phyloP scores from a whole-genome alignment of 2,329 filamentous ascomycete genomes.

The Arthrobotrys pseudoclavata region DNA sequence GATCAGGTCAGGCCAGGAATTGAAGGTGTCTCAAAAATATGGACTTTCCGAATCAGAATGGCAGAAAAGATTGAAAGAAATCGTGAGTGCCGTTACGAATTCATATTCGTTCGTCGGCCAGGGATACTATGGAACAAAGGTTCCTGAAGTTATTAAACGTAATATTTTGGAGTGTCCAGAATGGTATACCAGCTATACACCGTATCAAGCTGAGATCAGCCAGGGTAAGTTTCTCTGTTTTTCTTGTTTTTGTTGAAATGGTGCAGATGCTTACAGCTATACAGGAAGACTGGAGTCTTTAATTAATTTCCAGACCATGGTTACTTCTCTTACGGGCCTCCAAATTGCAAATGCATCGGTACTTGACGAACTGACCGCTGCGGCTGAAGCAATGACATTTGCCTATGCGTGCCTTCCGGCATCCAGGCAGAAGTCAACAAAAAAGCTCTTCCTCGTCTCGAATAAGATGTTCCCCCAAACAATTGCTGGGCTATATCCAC shows the following conservation, averaged over 20 bases:
- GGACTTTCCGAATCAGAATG: constrained; percentile 74
- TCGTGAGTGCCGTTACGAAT: constrained; percentile 74
- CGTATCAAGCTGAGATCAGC: constrained; percentile 97
- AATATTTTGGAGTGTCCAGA: constrained; percentile 93
- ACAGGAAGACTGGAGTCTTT: constrained; percentile 83
- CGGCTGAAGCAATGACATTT: constrained; percentile 95
- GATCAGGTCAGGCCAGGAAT: constrained; percentile 77
- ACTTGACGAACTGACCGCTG: constrained; percentile 90
- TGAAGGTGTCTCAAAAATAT: constrained; percentile 71
- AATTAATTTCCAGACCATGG: constrained; percentile 95
- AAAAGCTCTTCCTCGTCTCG: constrained; percentile 87
- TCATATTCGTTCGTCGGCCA: constrained; percentile 81
- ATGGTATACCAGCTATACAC: constrained; percentile 98
- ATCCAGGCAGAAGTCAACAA: constrained; percentile 78
- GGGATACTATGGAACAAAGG: constrained; percentile 89
- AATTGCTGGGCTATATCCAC: constrained; percentile 83
- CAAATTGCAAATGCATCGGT: constrained; percentile 91
- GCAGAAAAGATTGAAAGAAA: constrained; percentile 70
- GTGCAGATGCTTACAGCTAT: constrained; percentile 4
- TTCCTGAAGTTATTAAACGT: constrained; percentile 89
- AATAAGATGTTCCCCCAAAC: constrained; percentile 87
- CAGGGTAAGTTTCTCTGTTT: constrained; percentile 71
- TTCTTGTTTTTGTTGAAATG: background rate
- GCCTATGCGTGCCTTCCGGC: constrained; percentile 81
- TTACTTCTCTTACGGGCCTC: constrained; percentile 86